These are phyloP conservation scores for Xylaria sp. DNA, from an alignment of 2,329 filamentous ascomycete species.

Conservation along the genomic window DNA sequence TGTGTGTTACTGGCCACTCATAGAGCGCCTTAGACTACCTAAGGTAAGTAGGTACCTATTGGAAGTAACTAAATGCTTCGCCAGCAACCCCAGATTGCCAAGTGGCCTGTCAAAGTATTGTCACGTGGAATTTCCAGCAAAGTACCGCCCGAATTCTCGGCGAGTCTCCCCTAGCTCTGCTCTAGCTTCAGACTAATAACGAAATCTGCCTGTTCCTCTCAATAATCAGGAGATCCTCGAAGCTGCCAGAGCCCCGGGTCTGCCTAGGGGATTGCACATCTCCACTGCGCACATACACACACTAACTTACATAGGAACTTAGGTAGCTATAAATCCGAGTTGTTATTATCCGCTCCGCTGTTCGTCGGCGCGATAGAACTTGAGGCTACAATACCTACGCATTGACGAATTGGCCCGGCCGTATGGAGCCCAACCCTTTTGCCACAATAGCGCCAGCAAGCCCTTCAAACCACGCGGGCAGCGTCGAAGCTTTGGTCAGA, in stretches of 20 bases:
- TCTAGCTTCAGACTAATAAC: slow-evolving; percentile 22
- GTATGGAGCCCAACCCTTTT: slow-evolving; percentile 12
- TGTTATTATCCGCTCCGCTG: slow-evolving; percentile 9
- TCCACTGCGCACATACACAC: neutral
- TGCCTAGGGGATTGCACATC: neutral
- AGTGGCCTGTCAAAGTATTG: slow-evolving; percentile 4
- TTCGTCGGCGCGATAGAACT: slow-evolving; percentile 23
- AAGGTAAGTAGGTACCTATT: neutral
- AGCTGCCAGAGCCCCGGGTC: slow-evolving; percentile 5
- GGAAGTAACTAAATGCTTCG: slow-evolving; percentile 5
- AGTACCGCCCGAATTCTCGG: slow-evolving; percentile 18
- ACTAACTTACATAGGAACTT: too few relatives aligned
- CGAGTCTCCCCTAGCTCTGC: slow-evolving; percentile 21
- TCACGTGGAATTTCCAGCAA: slow-evolving; percentile 26
- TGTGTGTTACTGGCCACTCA: too few relatives aligned
- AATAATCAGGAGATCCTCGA: neutral
- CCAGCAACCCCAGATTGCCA: slow-evolving; percentile 23
- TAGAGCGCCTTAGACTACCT: too few relatives aligned
- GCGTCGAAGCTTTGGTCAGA: neutral
- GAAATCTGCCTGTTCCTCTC: slow-evolving; percentile 9
- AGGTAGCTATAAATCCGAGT: neutral
- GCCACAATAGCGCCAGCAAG: slow-evolving; percentile 14
- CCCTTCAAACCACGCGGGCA: slow-evolving; percentile 30
- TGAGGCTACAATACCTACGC: neutral
- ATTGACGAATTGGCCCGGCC: slow-evolving; percentile 8